Base-by-base conservation (phyloP, 352 stramenopile genomes). In the Phytopythium oedochilum region DNA sequence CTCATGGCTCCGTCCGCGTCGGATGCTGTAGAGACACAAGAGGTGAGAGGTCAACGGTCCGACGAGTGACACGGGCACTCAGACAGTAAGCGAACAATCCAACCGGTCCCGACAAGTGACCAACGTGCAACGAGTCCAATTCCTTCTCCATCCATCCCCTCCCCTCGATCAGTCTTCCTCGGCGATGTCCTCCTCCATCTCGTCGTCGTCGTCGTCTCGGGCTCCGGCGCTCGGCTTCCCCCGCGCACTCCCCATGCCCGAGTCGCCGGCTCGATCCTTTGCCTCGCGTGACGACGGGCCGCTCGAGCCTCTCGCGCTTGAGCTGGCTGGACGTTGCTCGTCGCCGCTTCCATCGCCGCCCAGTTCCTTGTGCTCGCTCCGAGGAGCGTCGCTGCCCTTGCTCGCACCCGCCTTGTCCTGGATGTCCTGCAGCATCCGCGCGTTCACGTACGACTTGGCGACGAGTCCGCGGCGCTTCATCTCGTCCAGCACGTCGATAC, bases 121-220 rank as follows among this genome's bases (percentile, higher is more conserved):
- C n/a, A n/a, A n/a, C n/a, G n/a, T n/a, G n/a, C n/a, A 26, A n/a
- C 38, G 9, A 3, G 17, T 36, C 7, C 32, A 11, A 36, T 36
- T 36, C 32, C 40, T 54, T 36, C 35, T 22, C 43, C n/a, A 28
- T 50, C 10, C 43, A 20, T 31, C 7, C 22, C 20, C 20, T 2
- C 20, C 10, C 12, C 28, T 31, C 43, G 43, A 11, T 48, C 64
- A 83, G 22, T 84, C 70, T 39, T 87, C 81, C 18, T 89, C 81
- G 1, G 61, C 77, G 59, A 93, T 93, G 32, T 90, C 83, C 71
- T 92, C 83, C 52, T 91, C 78, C 71, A 93, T 71, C 34, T 91
- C 83, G 32, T 86, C 82, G 28, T 88, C 82, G 23, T 88, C 77
- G 15, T 81, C 63, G 14, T 71, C 53, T 35, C 51, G 55, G 28